Percentiles rank a stretch among this genome's conserved stretches.
phyloP scores from a whole-genome alignment of 257 asterid genomes.

The Solanum arcanum region DNA sequence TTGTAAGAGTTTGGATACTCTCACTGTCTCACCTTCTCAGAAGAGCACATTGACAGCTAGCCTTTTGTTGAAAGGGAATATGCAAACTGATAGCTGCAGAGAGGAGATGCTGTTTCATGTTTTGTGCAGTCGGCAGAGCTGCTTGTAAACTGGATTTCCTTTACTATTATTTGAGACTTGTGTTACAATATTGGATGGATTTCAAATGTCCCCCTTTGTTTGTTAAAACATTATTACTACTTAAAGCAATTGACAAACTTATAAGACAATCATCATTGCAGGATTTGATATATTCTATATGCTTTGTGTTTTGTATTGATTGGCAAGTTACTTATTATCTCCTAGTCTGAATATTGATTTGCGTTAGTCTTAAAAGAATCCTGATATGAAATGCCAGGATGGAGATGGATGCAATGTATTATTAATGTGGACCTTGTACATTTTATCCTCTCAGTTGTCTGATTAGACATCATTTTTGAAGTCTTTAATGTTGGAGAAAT shows the following conservation, averaged over 20 bases:
- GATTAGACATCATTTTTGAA: neutral
- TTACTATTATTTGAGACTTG: neutral
- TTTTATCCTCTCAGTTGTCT: neutral
- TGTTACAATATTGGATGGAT: neutral
- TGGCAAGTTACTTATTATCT: neutral
- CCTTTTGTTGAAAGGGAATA: neutral
- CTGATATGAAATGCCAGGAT: neutral
- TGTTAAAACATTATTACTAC: neutral
- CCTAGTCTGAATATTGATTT: neutral
- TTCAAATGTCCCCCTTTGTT: neutral
- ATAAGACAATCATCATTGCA: neutral
- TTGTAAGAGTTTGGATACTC: neutral
- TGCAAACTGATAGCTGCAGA: neutral
- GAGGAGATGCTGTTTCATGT: neutral
- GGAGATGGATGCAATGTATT: too few relatives aligned
- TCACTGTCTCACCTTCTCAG: neutral
- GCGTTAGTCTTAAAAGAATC: too few relatives aligned
- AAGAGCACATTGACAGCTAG: neutral
- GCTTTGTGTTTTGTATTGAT: neutral
- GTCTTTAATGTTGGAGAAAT: neutral
- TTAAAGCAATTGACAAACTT: neutral
- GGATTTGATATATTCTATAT: neutral
- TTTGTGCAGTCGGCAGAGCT: neutral
- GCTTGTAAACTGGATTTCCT: neutral
- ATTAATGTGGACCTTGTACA: neutral